A percentile compares a stretch with the other conserved stretches of the same genome.
Evolutionary conservation across 2,329 filamentous ascomycete genomes (phyloP).

Genomic region (Diplodia intermedia): DNA sequence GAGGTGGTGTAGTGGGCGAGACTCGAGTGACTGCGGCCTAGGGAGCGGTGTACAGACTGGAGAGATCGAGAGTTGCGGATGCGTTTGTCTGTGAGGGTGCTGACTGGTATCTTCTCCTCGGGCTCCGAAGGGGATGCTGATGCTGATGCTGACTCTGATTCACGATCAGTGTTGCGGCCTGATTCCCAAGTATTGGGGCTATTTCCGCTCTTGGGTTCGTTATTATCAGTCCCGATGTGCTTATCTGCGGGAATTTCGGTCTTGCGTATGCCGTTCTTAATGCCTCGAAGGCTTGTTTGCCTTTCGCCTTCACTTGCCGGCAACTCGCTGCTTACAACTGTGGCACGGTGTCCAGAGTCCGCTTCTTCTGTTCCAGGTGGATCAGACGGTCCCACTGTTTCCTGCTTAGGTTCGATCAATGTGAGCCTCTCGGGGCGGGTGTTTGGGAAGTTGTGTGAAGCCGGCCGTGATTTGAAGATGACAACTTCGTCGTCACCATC

Average conservation of each 20-base stretch:
- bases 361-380: neutral
- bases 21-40: conserved; percentile 35
- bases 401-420: neutral
- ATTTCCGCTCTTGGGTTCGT: neutral
- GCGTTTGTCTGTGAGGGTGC: conserved; percentile 2
- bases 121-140: neutral
- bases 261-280: neutral
- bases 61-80: neutral
- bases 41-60: conserved; percentile 6
- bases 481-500: conserved; percentile 36
- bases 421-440: conserved; percentile 19
- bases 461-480: conserved; percentile 35
- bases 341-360: neutral
- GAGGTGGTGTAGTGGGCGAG: conserved; percentile 36
- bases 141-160: neutral
- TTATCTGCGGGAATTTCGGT: neutral
- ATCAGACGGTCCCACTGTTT: neutral
- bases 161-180: neutral
- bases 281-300: neutral
- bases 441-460: conserved; percentile 32
- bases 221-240: neutral
- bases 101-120: conserved; percentile 22
- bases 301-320: neutral
- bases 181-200: neutral
- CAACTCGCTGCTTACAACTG: neutral